Conservation (phyloP, 257 asterid species). For the Capsicum baccatum region DNA sequence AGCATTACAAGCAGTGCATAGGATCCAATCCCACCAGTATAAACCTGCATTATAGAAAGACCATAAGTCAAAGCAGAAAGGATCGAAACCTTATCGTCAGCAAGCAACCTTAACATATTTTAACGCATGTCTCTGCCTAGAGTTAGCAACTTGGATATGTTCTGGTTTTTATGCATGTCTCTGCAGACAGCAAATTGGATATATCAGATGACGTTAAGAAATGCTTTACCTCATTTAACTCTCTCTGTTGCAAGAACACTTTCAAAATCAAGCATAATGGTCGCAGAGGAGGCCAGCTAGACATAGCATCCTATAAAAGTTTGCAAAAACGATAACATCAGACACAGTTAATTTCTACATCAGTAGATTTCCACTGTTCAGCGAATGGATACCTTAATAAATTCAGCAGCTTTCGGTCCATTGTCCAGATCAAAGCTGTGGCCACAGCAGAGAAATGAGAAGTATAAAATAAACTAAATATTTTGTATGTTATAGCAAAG, state of each 20-base stretch:
- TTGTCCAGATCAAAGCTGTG: conserved; percentile 88
- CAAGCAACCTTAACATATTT: neutral
- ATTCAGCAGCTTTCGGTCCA: conserved; percentile 98
- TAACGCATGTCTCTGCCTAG: neutral
- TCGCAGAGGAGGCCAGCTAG: conserved; percentile 83
- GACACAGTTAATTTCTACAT: conserved; percentile 2
- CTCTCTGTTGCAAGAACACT: conserved; percentile 92
- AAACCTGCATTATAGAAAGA: conserved; percentile 62
- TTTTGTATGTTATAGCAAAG: neutral
- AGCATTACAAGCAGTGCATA: conserved; percentile 97
- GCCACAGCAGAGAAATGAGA: conserved; percentile 30
- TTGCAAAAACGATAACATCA: conserved; percentile 1
- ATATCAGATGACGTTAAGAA: neutral
- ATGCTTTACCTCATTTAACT: conserved; percentile 80
- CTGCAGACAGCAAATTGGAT: neutral
- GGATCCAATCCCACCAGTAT: conserved; percentile 97
- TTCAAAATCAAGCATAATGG: conserved; percentile 92
- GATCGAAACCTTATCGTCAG: conserved; percentile 27
- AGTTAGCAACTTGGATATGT: neutral
- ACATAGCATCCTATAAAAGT: conserved; percentile 65
- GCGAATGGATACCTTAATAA: conserved; percentile 56
- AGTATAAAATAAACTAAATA: conserved; percentile 10
- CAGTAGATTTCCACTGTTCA: neutral
- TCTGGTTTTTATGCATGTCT: neutral
- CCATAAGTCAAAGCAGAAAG: conserved; percentile 35